Conservation (phyloP, 2,329 filamentous ascomycete genomes). For the Trichophyton benhamiae region DNA sequence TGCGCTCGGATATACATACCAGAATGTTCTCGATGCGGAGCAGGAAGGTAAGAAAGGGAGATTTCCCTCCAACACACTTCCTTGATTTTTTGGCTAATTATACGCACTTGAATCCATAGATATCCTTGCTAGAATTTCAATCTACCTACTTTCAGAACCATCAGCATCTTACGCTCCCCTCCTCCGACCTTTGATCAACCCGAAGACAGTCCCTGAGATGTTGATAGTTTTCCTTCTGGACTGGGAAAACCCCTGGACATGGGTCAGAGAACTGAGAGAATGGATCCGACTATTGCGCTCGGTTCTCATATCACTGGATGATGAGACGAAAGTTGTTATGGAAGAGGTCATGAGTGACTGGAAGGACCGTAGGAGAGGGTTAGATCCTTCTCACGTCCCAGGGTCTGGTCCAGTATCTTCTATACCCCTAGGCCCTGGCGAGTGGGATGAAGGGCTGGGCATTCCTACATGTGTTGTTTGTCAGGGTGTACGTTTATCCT, state of each 20-base stretch:
- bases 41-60: conserved; percentile 57
- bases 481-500: conserved; percentile 56
- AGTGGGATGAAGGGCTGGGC: conserved; percentile 84
- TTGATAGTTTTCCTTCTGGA: conserved; percentile 85
- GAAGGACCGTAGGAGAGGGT: conserved; percentile 60
- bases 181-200: conserved; percentile 70
- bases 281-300: conserved; percentile 79
- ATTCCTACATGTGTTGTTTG: conserved; percentile 88
- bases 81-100: neutral
- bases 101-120: conserved; percentile 39
- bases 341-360: conserved; percentile 73
- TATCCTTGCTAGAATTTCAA: conserved; percentile 74
- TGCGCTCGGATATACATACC: conserved; percentile 86
- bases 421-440: conserved; percentile 70
- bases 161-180: conserved; percentile 72
- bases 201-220: conserved; percentile 72
- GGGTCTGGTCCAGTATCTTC: conserved; percentile 49
- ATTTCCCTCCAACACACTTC: neutral
- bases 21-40: conserved; percentile 84
- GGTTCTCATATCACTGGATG: conserved; percentile 59
- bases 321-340: conserved; percentile 68
- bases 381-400: conserved; percentile 44
- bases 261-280: conserved; percentile 75
- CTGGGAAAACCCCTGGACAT: conserved; percentile 88
- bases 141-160: conserved; percentile 78